Base-by-base conservation (phyloP, 1,139 yeast genomes). In the Zygoascus meyerae region DNA sequence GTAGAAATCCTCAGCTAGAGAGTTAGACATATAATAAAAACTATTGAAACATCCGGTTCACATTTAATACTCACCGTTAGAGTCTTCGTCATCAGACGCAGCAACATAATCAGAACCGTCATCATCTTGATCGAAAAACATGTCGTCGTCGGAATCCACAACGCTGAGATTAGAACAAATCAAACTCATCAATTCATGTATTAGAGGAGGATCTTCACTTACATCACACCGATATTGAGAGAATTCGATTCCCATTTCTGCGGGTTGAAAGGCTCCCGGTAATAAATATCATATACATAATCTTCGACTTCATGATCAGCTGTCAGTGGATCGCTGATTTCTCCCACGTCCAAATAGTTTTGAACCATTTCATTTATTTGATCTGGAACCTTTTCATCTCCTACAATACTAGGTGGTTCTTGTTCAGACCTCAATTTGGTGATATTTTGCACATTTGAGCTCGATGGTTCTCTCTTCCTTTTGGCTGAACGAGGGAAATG, bases 241-340 rank as follows among this genome's bases (percentile, higher is more conserved):
- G 28, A 32, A 17, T 26, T 44, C 3, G 36, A 34, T 29, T 48
- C 46, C 50, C 50, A 48, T 17, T 46, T 33, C 26, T 34, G 36
- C 26, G 47, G 45, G 5, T 50, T 42, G 42, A 50, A 72, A 49
- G 69, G 68, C 53, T 79, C 79, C 54, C 86, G 65, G 67, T 77
- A 70, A 73, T 90, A 90, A 15, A 90, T 89, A 66, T 90, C 98
- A 60, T 87, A 92, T 15, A 90, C 97, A 56, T 86, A 90, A 33
- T 85, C 95, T 14, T 77, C 72, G n/a, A 72, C 71, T 17, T 72
- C 71, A 16, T 55, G 58, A 26, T 62, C 67, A 2, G 50, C 54
- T 39, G 40, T 16, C 38, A 35, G 36, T 14, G 29, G 34, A 11
- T 42, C 48, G 8, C 38, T 36, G 18, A 28, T 7, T 11, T 33